Percentiles rank a stretch among this genome's conserved stretches.
These are phyloP conservation scores for Phyllosticta citriasiana DNA, from an alignment of 2,329 filamentous ascomycete species.

Conservation along the genomic window DNA sequence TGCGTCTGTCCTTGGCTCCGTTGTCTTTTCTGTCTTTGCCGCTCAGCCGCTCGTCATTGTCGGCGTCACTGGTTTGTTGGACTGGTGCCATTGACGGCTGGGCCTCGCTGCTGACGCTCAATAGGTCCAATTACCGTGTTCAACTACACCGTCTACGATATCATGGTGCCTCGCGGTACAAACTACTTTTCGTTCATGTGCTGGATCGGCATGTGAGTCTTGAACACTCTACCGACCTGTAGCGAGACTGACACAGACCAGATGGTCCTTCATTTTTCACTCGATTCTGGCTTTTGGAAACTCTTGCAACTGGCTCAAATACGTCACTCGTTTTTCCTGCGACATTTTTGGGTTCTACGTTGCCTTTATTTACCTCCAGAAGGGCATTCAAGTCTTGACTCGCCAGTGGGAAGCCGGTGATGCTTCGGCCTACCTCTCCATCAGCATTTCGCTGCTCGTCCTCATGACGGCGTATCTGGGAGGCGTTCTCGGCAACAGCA, in stretches of 20 bases:
- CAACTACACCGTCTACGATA: constrained; percentile 89
- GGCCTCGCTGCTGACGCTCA: constrained; percentile 10
- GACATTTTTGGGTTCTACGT: constrained; percentile 94
- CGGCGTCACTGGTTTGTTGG: constrained; percentile 61
- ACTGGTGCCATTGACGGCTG: neutral
- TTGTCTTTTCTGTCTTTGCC: constrained; percentile 70
- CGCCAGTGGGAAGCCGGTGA: constrained; percentile 57
- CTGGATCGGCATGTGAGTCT: constrained; percentile 54
- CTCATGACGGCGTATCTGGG: constrained; percentile 67
- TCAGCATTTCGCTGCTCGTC: constrained; percentile 66
- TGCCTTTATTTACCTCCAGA: constrained; percentile 83
- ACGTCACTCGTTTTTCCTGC: constrained; percentile 84
- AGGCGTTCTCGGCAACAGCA: constrained; percentile 53
- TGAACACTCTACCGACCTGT: neutral
- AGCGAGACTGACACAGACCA: constrained; percentile 20
- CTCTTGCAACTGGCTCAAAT: constrained; percentile 77
- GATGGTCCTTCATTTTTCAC: constrained; percentile 77
- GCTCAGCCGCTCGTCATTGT: constrained; percentile 85
- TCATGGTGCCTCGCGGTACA: constrained; percentile 65
- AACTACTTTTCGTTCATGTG: constrained; percentile 87
- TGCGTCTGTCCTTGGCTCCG: constrained; percentile 69
- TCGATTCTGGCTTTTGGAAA: constrained; percentile 77
- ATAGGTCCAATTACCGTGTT: constrained; percentile 81
- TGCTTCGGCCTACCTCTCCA: constrained; percentile 62
- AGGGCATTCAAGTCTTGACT: constrained; percentile 76